These are phyloP conservation scores for Colletotrichum aenigma DNA, from an alignment of 2,329 filamentous ascomycete species.

Conservation along the genomic window DNA sequence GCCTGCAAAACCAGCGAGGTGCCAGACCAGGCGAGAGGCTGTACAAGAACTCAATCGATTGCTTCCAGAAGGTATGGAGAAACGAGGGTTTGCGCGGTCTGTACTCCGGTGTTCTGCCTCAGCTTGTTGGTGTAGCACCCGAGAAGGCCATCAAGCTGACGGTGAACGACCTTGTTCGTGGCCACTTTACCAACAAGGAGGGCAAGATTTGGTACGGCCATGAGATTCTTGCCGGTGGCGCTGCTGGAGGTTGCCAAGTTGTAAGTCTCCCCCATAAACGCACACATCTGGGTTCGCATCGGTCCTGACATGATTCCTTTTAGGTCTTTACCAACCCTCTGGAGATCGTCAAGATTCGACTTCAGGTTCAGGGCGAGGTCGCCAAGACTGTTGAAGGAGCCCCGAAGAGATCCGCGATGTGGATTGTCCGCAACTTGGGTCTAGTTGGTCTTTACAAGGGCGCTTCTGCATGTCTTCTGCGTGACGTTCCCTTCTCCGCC, in stretches of 20 bases:
- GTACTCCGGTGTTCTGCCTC: slow-evolving; percentile 93
- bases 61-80: slow-evolving; percentile 87
- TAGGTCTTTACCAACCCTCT: slow-evolving; percentile 96
- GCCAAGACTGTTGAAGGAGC: slow-evolving; percentile 83
- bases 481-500: slow-evolving; percentile 96
- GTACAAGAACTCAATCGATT: slow-evolving; percentile 98
- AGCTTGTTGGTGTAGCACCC: slow-evolving; percentile 96
- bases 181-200: slow-evolving; percentile 73
- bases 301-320: slow-evolving; percentile 14
- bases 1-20: slow-evolving; percentile 95
- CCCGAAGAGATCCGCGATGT: slow-evolving; percentile 91
- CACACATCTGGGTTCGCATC: background rate
- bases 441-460: slow-evolving; percentile 96
- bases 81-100: slow-evolving; percentile 91
- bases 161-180: slow-evolving; percentile 91
- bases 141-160: slow-evolving; percentile 99
- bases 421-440: slow-evolving; percentile 96
- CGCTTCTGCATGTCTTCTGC: slow-evolving; percentile 89
- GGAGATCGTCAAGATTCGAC: slow-evolving; percentile 98
- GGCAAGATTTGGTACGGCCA: slow-evolving; percentile 72
- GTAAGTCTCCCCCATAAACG: slow-evolving; percentile 57
- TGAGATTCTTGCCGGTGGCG: slow-evolving; percentile 87
- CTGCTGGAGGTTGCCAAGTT: slow-evolving; percentile 93
- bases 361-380: slow-evolving; percentile 96
- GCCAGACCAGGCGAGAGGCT: slow-evolving; percentile 82